phyloP scores from a whole-genome alignment of 176 grass and related monocot species.

The Oryza rufipogon region DNA sequence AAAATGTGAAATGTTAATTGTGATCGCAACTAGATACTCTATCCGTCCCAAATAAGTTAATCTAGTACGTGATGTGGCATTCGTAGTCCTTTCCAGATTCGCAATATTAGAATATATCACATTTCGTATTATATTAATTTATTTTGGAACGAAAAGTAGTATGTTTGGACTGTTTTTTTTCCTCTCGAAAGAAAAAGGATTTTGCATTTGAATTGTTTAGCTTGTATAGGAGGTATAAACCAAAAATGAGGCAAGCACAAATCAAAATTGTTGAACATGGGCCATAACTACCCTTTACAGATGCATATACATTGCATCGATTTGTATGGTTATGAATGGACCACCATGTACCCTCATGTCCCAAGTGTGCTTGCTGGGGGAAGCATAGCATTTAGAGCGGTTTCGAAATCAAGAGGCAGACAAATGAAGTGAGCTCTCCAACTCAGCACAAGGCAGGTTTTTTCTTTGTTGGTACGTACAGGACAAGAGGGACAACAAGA shows the following conservation, averaged over 20 bases:
- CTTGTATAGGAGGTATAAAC: not conserved
- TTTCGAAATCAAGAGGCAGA: slow-evolving; percentile 29
- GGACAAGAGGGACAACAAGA: slow-evolving; percentile 29
- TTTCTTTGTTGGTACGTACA: not conserved
- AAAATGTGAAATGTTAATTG: too few relatives aligned
- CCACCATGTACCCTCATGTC: slow-evolving; percentile 29
- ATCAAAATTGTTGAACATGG: slow-evolving; percentile 34
- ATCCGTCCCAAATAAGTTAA: too few relatives aligned
- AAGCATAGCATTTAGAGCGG: slow-evolving; percentile 47
- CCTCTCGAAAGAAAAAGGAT: not conserved
- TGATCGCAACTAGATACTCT: too few relatives aligned
- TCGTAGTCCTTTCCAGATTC: too few relatives aligned
- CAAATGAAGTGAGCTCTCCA: slow-evolving; percentile 27
- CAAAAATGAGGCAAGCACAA: not conserved
- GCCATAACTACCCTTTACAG: not conserved
- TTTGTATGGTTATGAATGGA: slow-evolving; percentile 27
- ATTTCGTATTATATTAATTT: too few relatives aligned
- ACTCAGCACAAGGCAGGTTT: not conserved
- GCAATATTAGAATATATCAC: too few relatives aligned
- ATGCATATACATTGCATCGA: not conserved
- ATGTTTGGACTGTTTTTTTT: not conserved
- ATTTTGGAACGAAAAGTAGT: too few relatives aligned
- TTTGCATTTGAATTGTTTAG: not conserved
- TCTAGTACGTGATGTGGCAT: too few relatives aligned
- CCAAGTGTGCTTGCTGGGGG: slow-evolving; percentile 32